Conservation (phyloP, 148 eudicot genomes). For the Chenopodium album region DNA sequence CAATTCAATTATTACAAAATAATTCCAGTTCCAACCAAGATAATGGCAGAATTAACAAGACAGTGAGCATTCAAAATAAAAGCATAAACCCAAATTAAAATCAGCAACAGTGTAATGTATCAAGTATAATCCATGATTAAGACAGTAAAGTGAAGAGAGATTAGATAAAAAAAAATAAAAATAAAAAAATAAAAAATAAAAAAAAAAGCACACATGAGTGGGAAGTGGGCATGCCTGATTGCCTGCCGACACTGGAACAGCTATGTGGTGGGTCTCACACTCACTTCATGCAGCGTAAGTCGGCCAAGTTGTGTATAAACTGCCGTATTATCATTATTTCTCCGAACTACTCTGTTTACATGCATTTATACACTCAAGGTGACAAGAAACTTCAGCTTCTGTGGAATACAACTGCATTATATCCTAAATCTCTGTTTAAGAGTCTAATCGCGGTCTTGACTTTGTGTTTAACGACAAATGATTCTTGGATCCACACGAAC, state of each 20-base stretch:
- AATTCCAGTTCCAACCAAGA: neutral
- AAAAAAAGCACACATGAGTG: neutral
- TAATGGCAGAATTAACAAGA: neutral
- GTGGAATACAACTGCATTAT: neutral
- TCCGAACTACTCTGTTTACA: neutral
- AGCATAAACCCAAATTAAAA: neutral
- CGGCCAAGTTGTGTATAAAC: neutral
- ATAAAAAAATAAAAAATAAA: no score
- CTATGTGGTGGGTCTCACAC: neutral
- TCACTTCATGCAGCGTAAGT: conserved; percentile 7
- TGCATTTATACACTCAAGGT: neutral
- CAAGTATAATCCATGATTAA: neutral
- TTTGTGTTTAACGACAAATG: neutral
- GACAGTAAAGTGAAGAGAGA: neutral
- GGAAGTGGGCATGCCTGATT: neutral
- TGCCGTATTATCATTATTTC: neutral
- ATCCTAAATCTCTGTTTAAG: neutral
- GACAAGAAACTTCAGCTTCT: neutral
- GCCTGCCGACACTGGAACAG: conserved; percentile 11
- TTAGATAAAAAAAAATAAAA: neutral
- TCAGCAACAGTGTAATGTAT: neutral
- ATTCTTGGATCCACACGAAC: neutral
- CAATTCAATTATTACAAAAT: neutral
- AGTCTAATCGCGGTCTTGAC: neutral
- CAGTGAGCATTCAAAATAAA: neutral